These are phyloP conservation scores for Lasiodiplodia gonubiensis DNA, from an alignment of 2,329 filamentous ascomycete species.

Conservation along the genomic window DNA sequence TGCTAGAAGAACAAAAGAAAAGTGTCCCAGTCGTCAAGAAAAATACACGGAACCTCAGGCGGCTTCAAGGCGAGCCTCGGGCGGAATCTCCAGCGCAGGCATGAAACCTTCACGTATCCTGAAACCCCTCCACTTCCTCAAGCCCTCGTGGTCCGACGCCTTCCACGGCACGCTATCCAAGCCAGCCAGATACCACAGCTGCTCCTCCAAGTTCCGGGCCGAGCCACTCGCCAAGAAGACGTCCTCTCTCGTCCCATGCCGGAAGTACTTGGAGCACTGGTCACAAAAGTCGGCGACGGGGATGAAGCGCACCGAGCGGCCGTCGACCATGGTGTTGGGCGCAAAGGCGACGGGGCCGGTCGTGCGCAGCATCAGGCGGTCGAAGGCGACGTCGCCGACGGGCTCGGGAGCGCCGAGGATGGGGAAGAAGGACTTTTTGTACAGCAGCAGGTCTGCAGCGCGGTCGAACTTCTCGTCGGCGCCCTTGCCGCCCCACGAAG, in stretches of 20 bases:
- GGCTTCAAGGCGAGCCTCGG: background rate
- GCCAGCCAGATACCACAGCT: background rate
- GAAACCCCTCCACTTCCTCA: background rate
- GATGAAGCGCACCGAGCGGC: background rate
- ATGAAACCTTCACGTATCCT: background rate
- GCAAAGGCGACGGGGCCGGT: background rate
- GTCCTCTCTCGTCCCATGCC: background rate
- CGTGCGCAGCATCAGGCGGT: background rate
- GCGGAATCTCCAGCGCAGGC: background rate
- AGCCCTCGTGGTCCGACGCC: background rate
- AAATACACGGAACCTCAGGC: too few relatives aligned
- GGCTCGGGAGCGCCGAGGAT: background rate
- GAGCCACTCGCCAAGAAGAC: background rate
- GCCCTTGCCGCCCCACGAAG: background rate
- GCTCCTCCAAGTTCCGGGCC: background rate
- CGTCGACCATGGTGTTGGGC: background rate
- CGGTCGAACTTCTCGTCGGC: background rate
- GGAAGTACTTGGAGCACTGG: background rate
- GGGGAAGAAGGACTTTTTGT: background rate
- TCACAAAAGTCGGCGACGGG: background rate
- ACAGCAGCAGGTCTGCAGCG: background rate
- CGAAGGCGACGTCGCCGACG: background rate
- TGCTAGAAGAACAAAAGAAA: too few relatives aligned
- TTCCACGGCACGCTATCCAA: background rate
- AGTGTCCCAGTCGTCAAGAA: accelerated